Evolutionary conservation across 805 yeast species (phyloP).

Genomic region (Starmerella potacharoeniae): DNA sequence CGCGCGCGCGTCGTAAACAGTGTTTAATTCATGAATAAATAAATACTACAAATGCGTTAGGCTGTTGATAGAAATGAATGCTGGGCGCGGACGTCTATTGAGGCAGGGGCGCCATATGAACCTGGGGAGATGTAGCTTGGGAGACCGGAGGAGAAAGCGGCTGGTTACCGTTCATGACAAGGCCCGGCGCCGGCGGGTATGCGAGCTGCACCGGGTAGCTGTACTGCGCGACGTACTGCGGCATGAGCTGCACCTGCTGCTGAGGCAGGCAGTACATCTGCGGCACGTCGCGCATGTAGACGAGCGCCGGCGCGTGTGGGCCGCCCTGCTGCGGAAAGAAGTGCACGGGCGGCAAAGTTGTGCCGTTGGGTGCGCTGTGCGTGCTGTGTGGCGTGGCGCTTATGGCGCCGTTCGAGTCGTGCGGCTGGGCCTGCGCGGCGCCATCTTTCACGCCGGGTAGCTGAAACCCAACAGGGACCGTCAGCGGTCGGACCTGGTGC

Average conservation of each 20-base stretch:
- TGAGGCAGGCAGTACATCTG: conserved; percentile 5
- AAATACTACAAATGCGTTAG: background rate
- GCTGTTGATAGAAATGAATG: background rate
- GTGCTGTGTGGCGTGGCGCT: too few species aligned
- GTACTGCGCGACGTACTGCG: conserved; percentile 8
- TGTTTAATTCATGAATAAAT: background rate
- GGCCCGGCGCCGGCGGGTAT: conserved; percentile 2
- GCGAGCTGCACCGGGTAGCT: conserved; percentile 5
- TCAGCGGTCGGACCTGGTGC: background rate
- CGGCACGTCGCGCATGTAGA: conserved; percentile 1
- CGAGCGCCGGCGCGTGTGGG: background rate
- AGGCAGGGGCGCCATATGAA: background rate
- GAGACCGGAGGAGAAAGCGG: background rate
- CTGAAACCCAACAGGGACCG: background rate
- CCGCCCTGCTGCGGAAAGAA: background rate
- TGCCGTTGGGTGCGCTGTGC: background rate
- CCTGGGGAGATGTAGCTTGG: conserved; percentile 1
- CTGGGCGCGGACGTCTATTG: background rate
- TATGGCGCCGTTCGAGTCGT: too few species aligned
- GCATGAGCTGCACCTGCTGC: conserved; percentile 14
- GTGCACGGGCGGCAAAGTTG: background rate
- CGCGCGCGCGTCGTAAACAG: too few species aligned
- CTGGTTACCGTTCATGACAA: background rate
- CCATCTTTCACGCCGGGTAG: background rate
- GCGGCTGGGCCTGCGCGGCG: too few species aligned